Evolutionary conservation across 345 rosid species (phyloP), one percentile per base, ranked within the genome.

Genomic region (Erucastrum elatum): DNA sequence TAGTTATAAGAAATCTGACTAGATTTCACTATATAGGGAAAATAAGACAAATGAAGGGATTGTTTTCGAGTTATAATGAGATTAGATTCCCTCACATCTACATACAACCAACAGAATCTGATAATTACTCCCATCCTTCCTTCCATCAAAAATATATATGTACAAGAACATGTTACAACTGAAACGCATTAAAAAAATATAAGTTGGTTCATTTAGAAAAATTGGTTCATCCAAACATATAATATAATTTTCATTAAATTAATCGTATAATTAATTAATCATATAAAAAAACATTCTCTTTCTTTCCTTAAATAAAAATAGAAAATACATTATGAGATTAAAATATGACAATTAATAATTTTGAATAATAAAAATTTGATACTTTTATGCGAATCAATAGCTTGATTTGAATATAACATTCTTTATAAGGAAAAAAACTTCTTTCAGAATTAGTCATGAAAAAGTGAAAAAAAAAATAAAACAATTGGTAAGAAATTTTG

Each of bases 81-180:
- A 87, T 84, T 82, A 84, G 94, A 90, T 91, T 90, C 94, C 84
- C 80, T 76, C 84, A 85, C 64, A 82, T 77, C 87, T 86, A 74
- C 86, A 88, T 84, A 86, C 74, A 87, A 90, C 93, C 86, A 85
- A 88, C 71, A 82, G 93, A 90, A 88, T 87, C 93, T 86, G 93
- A 86, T 93, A 87, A 88, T 84, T 82, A 71, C 87, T 83, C 83
- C 75, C 67, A 81, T 79, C 69, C 34, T 70, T 75, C 58, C 71
- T 75, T 75, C 73, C 83, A 37, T 53, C 26, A 34, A 53, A 69
- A 46, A 37, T 35, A 72, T 49, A 70, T 29, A 21, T 21, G 30
- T 8, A 44, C 21, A 68, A 37, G 41, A 37, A 37, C 8, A 37
- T 37, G 41, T 37, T 1, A 37, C 41, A 37, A 7, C 8, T 35